These are phyloP conservation scores for Globisporangium camurandrum DNA, from an alignment of 352 stramenopile genomes.

Conservation along the genomic window DNA sequence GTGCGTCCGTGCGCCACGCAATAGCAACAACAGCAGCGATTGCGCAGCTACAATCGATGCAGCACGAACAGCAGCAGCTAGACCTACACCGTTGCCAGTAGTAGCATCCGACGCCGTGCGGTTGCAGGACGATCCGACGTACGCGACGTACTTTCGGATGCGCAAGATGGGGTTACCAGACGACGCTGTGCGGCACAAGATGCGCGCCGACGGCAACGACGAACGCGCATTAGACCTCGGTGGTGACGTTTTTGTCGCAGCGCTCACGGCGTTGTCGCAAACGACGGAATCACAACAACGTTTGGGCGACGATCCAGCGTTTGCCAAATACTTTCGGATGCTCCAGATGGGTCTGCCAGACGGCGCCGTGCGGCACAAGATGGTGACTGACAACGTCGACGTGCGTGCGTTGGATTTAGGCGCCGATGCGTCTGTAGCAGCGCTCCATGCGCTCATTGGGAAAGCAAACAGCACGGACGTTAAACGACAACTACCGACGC, in stretches of 20 bases:
- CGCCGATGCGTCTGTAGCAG: conserved; percentile 41
- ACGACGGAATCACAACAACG: conserved; percentile 12
- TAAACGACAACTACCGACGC: too few relatives aligned
- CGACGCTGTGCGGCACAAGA: conserved; percentile 80
- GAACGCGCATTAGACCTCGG: conserved; percentile 52
- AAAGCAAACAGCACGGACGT: too few relatives aligned
- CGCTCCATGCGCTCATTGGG: conserved; percentile 14
- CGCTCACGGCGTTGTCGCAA: conserved; percentile 25
- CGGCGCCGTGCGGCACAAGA: conserved; percentile 80
- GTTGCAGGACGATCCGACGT: conserved; percentile 41
- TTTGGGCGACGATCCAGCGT: conserved; percentile 49
- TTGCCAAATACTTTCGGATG: conserved; percentile 92
- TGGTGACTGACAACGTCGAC: conserved; percentile 47
- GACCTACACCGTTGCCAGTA: neutral
- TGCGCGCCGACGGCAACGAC: conserved; percentile 49
- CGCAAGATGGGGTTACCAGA: conserved; percentile 84
- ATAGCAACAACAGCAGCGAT: neutral
- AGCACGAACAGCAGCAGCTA: conserved; percentile 2
- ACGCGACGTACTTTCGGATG: conserved; percentile 92
- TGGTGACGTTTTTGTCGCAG: conserved; percentile 32
- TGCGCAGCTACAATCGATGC: neutral
- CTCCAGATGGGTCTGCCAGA: conserved; percentile 86
- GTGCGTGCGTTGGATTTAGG: conserved; percentile 55
- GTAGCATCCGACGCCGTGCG: conserved; percentile 9
- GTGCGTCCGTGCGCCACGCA: conserved; percentile 23